phyloP scores from a whole-genome alignment of 192 early-diverging fungal species.

The Umbelopsis isabellina region DNA sequence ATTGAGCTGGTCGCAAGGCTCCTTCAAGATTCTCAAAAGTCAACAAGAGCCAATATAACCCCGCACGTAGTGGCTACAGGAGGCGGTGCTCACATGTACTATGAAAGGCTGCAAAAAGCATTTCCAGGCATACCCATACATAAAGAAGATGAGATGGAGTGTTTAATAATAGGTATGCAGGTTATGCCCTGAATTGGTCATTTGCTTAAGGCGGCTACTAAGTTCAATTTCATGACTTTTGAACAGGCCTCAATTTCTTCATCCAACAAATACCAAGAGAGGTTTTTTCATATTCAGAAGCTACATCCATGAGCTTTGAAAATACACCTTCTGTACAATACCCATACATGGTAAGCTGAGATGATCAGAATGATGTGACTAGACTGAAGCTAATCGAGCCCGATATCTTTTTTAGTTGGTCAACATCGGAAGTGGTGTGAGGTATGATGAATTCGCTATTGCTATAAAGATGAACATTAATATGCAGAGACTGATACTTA shows the following conservation, averaged over 20 bases:
- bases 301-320: constrained; percentile 66
- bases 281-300: constrained; percentile 85
- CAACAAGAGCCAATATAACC: constrained; percentile 34
- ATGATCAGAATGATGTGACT: neutral
- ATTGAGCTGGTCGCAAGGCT: constrained; percentile 79
- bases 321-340: constrained; percentile 66
- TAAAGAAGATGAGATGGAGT: constrained; percentile 95
- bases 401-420: constrained; percentile 71
- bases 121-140: constrained; percentile 70
- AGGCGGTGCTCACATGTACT: constrained; percentile 84
- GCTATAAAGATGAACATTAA: too few relatives aligned
- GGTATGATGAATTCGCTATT: constrained; percentile 36
- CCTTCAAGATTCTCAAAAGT: constrained; percentile 47
- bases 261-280: constrained; percentile 92
- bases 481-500: constrained; percentile 2
- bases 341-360: constrained; percentile 77
- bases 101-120: constrained; percentile 52
- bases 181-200: neutral
- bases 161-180: constrained; percentile 64
- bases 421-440: constrained; percentile 97
- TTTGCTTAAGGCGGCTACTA: neutral
- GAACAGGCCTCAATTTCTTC: constrained; percentile 84
- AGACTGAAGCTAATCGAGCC: constrained; percentile 73
- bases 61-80: constrained; percentile 84
- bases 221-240: neutral